A percentile compares a stretch with the other conserved stretches of the same genome.
phyloP scores from a whole-genome alignment of 1,139 yeast species.

The Diutina siamensis region DNA sequence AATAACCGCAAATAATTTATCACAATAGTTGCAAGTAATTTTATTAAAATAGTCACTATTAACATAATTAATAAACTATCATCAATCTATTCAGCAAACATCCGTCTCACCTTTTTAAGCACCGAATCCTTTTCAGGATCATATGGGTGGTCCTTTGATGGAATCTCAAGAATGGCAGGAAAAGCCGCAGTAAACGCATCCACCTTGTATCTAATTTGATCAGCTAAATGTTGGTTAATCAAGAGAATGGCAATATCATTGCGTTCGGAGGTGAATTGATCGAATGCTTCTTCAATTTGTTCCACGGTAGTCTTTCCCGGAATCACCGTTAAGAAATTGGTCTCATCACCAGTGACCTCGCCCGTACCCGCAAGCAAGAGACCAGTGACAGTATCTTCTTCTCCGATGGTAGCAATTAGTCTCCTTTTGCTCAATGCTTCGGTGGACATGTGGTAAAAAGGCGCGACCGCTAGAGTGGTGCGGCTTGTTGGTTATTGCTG shows the following conservation, averaged over 20 bases:
- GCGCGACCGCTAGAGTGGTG: not conserved
- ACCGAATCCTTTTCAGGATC: constrained; percentile 97
- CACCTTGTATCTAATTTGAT: constrained; percentile 69
- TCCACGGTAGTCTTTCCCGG: constrained; percentile 73
- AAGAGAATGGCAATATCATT: constrained; percentile 87
- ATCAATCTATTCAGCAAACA: constrained; percentile 67
- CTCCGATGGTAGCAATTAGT: constrained; percentile 86
- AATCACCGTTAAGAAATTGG: constrained; percentile 72
- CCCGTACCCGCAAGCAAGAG: constrained; percentile 94
- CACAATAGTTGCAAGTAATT: too few species aligned
- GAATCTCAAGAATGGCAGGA: constrained; percentile 94
- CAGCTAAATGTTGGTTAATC: constrained; percentile 93
- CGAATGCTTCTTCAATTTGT: constrained; percentile 66
- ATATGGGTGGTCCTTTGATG: constrained; percentile 97
- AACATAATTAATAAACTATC: constrained; percentile 6
- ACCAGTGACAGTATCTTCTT: constrained; percentile 96
- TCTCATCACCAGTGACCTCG: constrained; percentile 60
- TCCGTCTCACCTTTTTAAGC: constrained; percentile 82
- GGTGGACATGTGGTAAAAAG: not conserved
- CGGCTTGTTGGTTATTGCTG: too few species aligned
- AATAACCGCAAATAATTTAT: constrained; percentile 9
- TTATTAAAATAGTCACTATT: constrained; percentile 6
- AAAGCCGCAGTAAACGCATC: constrained; percentile 84
- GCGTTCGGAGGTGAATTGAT: constrained; percentile 59
- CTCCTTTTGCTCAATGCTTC: constrained; percentile 44